Base-by-base conservation (phyloP, 1,284 basidiomycete species). In the Sanghuangporus sanghuang region DNA sequence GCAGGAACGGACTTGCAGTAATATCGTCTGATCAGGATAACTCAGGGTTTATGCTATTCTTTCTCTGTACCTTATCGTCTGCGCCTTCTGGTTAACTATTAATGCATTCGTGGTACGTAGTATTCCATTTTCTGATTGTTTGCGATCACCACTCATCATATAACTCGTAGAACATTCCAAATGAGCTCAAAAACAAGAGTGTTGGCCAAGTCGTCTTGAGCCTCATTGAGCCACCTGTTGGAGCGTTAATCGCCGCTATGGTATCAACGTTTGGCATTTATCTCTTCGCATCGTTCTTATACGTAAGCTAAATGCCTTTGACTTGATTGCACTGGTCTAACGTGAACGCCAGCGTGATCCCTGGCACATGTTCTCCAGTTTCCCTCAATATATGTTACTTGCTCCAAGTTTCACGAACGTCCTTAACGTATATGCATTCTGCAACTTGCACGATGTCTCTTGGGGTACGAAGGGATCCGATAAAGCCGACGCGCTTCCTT, bases 281-380 rank as follows among this genome's bases (percentile, higher is more conserved):
- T 76, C 80, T 95, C 65, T 73, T 92, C 35, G 84, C 93, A 1
- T 97, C 94, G 1, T 85, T 96, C 75, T 85, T 98, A 70, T 98
- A 96, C 72, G 93, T 95, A 68, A 77, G 91, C 79, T 9, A 3
- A 44, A 57, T 32, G 18, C 36, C 11, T 38, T 52, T 6, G 8
- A 46, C 3, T 36, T 49, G 5, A 39, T 27, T 36, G 36, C 36
- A 39, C 14, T 49, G 18, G 32, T 16, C 38, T 61, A 14, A 64
- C 38, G 66, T 66, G 62, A 53, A 48, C 64, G 27, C 16, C 67
- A 95, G 90, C 85, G 91, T 65, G 96, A 98, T 76, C 96, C 96
- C 6, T 98, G 96, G 96, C 96, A 98, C 74, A 93, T 99, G 89
- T 86, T 96, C 75, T 94, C 93, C n/a, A 95, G 93, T 71, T 96